These are phyloP conservation scores for Mucor circinelloides DNA, from an alignment of 371 early-diverging fungal species.

Conservation along the genomic window DNA sequence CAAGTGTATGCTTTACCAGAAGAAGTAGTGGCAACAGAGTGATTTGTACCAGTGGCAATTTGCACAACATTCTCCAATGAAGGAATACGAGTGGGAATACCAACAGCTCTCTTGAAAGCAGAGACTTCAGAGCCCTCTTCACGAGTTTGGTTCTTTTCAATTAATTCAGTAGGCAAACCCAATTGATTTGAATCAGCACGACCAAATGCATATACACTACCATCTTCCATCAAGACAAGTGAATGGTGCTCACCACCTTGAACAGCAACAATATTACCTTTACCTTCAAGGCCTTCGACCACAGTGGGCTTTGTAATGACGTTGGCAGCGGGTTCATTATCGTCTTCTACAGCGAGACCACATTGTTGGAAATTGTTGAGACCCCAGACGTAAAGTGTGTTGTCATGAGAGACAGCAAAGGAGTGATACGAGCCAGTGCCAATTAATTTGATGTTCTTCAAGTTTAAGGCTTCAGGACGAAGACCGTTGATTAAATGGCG, in stretches of 20 bases:
- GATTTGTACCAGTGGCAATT: slow-evolving; percentile 87
- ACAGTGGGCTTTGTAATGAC: slow-evolving; percentile 50
- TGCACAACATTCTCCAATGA: slow-evolving; percentile 51
- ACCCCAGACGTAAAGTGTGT: slow-evolving; percentile 87
- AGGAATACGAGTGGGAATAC: slow-evolving; percentile 58
- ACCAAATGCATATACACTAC: slow-evolving; percentile 82
- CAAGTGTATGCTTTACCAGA: slow-evolving; percentile 84
- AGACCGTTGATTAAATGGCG: slow-evolving; percentile 68
- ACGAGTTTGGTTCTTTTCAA: slow-evolving; percentile 26
- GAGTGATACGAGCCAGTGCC: slow-evolving; percentile 90
- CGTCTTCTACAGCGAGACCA: slow-evolving; percentile 60
- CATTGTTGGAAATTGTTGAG: slow-evolving; percentile 96
- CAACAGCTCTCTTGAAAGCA: slow-evolving; percentile 63
- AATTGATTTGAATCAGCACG: slow-evolving; percentile 93
- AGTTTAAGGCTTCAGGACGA: slow-evolving; percentile 56
- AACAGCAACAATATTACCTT: slow-evolving; percentile 53
- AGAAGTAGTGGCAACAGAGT: slow-evolving; percentile 72
- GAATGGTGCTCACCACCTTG: slow-evolving; percentile 92
- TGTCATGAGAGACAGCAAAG: slow-evolving; percentile 72
- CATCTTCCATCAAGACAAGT: slow-evolving; percentile 73
- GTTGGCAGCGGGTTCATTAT: slow-evolving; percentile 35
- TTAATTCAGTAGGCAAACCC: slow-evolving; percentile 63
- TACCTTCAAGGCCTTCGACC: slow-evolving; percentile 54
- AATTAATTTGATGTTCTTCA: slow-evolving; percentile 65
- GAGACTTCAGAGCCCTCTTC: slow-evolving; percentile 32